Conservation (phyloP, 495 filamentous ascomycete genomes). For the Geopyxis carbonaria region DNA sequence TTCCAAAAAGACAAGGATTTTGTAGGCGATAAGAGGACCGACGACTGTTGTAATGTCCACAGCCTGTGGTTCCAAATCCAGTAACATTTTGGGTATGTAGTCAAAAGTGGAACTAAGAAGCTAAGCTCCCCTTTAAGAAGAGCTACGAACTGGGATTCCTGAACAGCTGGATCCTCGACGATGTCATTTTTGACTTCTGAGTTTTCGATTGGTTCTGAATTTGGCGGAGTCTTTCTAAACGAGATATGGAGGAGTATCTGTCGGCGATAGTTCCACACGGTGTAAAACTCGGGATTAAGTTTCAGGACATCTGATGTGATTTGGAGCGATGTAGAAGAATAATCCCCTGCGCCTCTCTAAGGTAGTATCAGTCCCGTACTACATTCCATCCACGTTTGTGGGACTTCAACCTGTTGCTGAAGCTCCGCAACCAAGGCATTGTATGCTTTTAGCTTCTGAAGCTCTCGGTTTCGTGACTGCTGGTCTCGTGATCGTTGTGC, state of each 20-base stretch:
- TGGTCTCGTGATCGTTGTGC: conserved; percentile 31
- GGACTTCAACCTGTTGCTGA: conserved; percentile 35
- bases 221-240: conserved; percentile 24
- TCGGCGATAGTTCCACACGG: conserved; percentile 90
- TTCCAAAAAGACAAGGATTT: conserved; percentile 56
- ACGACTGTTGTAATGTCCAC: conserved; percentile 64
- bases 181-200: conserved; percentile 6
- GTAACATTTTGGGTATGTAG: conserved; percentile 88
- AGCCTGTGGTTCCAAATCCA: conserved; percentile 98
- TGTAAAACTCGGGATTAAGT: conserved; percentile 94
- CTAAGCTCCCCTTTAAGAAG: conserved; percentile 45
- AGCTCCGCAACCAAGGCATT: conserved; percentile 50
- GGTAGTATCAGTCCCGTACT: conserved; percentile 1
- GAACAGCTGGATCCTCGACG: conserved; percentile 15
- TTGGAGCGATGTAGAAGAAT: conserved; percentile 47
- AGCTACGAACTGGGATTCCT: conserved; percentile 11
- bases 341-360: conserved; percentile 41
- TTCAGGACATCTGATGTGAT: conserved; percentile 65
- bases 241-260: conserved; percentile 32
- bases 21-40: conserved; percentile 37
- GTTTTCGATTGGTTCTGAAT: conserved; percentile 1
- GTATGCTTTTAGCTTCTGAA: conserved; percentile 64
- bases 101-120: conserved; percentile 68
- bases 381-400: background rate
- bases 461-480: conserved; percentile 47